A percentile compares a stretch with the other conserved stretches of the same genome.
phyloP scores from a whole-genome alignment of 163 green algal species.

The Picocystis sp. region DNA sequence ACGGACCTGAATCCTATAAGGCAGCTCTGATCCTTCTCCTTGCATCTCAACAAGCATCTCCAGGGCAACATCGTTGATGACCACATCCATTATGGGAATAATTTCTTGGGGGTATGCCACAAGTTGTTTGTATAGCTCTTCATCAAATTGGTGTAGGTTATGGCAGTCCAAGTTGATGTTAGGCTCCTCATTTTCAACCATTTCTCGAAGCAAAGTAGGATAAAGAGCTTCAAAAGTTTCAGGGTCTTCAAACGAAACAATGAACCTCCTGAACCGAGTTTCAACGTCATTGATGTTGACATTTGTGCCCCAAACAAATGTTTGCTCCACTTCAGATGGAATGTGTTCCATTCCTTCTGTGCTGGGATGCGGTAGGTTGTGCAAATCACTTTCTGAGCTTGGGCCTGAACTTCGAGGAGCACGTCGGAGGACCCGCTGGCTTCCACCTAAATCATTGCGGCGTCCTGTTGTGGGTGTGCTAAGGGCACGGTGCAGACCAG shows the following conservation, averaged over 20 bases:
- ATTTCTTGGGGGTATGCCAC: slow-evolving; percentile 30
- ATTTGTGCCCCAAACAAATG: slow-evolving; percentile 73
- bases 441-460: no score
- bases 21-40: no score
- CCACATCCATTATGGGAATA: slow-evolving; percentile 28
- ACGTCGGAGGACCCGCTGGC: no score
- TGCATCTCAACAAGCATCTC: slow-evolving; percentile 7
- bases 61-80: slow-evolving; percentile 16
- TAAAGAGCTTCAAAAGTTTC: slow-evolving; percentile 1
- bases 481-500: no score
- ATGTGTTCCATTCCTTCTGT: no score
- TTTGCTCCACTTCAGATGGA: slow-evolving; percentile 25
- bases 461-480: no score
- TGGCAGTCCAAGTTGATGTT: slow-evolving; percentile 30
- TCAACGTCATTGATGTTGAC: slow-evolving; percentile 36
- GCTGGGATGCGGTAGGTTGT: no score
- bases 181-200: slow-evolving; percentile 15
- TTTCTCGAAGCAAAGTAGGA: slow-evolving; percentile 10
- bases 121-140: slow-evolving; percentile 25
- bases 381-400: no score
- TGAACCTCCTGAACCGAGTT: slow-evolving; percentile 44
- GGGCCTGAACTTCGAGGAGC: no score
- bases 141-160: slow-evolving; percentile 22
- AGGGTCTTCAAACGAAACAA: slow-evolving; percentile 30
- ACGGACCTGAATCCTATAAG: slow-evolving; percentile 22